Evolutionary conservation across 805 yeast species (phyloP), one percentile per base, ranked within the genome.

Genomic region (Wickerhamiella occidentalis): DNA sequence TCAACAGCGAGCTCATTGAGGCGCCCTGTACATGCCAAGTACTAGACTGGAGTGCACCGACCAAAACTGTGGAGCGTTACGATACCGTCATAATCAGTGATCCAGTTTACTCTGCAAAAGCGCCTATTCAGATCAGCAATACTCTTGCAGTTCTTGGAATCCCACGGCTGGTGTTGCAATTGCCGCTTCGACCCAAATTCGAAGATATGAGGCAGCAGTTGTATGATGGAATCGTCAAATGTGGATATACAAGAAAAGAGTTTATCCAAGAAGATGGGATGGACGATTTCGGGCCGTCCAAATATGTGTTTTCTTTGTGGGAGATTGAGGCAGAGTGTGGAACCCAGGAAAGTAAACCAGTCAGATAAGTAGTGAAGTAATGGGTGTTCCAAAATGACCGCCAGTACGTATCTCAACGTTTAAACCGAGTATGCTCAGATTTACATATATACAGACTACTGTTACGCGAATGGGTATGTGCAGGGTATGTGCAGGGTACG

Each of bases 211-310:
- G 97, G 54, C 71, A 67, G 3, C 40, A 58, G 9, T 64, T 92
- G 18, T 85, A 88, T 82, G 49, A 50, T 0, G 61, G 82, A 9
- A 57, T 90, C 37, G 58, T 57, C 1, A 61, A 61, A 1, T 52
- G 57, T 1, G 61, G 60, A 0, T 47, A 72, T 56, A 47, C 40
- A n/a, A 52, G 74, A 57, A 53, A 59, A 0, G 63, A 64, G 5
- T 66, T 68, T 38, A 72, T 66, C 9, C 58, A 63, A 2, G 86
- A 83, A 52, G 64, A 71, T 3, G 96, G 96, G 0, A 67, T 65
- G 49, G 98, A 90, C 60, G 96, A 88, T 61, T 88, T 86, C 69
- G 96, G 96, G 0, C 72, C 71, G 26, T 79, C 79, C 49, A 61
- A 69, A 22, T 88, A 79, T 58, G 51, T 51, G 11, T 55, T 56